Conservation (phyloP, 2,329 filamentous ascomycete genomes). For the Thelonectria olida region DNA sequence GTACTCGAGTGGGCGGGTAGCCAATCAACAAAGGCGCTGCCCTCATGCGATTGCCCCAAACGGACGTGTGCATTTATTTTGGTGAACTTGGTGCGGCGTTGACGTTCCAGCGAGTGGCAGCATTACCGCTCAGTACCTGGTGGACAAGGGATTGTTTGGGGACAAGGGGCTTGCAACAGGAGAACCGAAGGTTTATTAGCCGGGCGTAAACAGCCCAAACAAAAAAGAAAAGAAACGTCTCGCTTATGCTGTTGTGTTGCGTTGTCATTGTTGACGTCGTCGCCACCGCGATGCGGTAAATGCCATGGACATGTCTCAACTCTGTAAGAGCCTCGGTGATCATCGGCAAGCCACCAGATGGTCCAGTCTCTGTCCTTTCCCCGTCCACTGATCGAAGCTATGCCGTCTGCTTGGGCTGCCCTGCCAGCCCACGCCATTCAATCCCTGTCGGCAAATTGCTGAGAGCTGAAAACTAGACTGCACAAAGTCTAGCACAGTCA, state of each 20-base stretch:
- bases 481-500: not conserved
- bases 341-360: too few relatives aligned
- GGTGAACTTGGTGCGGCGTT: not conserved
- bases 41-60: slow-evolving; percentile 15
- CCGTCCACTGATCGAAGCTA: slow-evolving; percentile 24
- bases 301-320: slow-evolving; percentile 6
- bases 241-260: not conserved
- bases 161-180: not conserved
- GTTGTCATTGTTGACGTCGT: not conserved
- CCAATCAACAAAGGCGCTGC: slow-evolving; percentile 18
- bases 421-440: too few relatives aligned
- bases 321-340: too few relatives aligned
- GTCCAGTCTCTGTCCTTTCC: slow-evolving; percentile 23
- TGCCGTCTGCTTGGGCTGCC: not conserved
- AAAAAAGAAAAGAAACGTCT: not conserved
- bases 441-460: slow-evolving; percentile 20
- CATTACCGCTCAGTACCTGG: not conserved
- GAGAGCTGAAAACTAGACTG: not conserved
- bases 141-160: slow-evolving; percentile 9
- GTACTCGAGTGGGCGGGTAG: not conserved
- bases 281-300: not conserved
- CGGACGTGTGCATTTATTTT: not conserved
- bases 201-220: too few relatives aligned
- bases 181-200: not conserved
- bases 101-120: not conserved